Evolutionary conservation across 768 basidiomycete species (phyloP), one percentile per base, ranked within the genome.

Genomic region (Lentinula guzmanii): DNA sequence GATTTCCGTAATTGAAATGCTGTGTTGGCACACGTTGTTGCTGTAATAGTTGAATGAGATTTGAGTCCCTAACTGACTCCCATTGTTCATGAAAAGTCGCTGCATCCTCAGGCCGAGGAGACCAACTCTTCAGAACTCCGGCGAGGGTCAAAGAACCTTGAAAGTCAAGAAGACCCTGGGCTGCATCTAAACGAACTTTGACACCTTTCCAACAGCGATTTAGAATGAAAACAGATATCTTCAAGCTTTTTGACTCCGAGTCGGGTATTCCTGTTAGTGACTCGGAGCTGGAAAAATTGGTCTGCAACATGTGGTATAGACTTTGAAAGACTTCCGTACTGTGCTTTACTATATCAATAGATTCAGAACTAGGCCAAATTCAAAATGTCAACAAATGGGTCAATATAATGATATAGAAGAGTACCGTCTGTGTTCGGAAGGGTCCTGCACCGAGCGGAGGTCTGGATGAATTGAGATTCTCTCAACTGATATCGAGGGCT

Each of bases 121-220:
- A 51, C 58, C 58, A 59, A 13, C 58, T 33, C 24, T 28, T 50
- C 2, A 59, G 33, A 15, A 59, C 46, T 13, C 33, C 37, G 15
- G n/a, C 28, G 16, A 59, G 58, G 34, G 45, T 58, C 56, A 35
- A 37, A 33, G 58, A 48, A 6, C 28, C 58, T 28, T 18, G 18
- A 28, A 48, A 59, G 5, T 48, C 7, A 16, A 59, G 58, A 9
- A 59, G 58, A 59, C 10, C 48, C n/a, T 28, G 43, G 11, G 45
- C 43, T 16, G 58, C 58, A 15, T 59, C 58, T 10, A 59, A 28
- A 18, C 58, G 43, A 35, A 45, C 46, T 35, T 50, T 59, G 33
- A 59, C 58, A 4, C 35, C 58, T 11, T 15, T 11, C 45, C 58
- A 59, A 21, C 58, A 59, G 6, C 58, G 58, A 24, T 45, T 59